Evolutionary conservation across 2,329 filamentous ascomycete species (phyloP).

Genomic region (Sarocladium strictum): DNA sequence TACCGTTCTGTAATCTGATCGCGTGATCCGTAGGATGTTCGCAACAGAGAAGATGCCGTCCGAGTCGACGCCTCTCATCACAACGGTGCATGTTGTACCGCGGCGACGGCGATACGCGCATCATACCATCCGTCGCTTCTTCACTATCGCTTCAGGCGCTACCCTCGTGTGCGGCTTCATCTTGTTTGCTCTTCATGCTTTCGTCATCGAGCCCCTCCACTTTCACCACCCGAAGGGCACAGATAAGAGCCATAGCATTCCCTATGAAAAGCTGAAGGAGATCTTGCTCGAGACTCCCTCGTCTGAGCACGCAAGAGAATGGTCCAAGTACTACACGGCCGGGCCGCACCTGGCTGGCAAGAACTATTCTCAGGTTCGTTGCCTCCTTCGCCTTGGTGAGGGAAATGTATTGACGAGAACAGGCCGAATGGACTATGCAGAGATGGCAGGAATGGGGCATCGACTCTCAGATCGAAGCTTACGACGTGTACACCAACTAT

Average conservation of each 20-base stretch:
- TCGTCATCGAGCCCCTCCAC: slow-evolving; percentile 32
- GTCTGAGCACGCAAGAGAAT: slow-evolving; percentile 55
- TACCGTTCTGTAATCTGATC: background rate
- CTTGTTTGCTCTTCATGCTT: slow-evolving; percentile 41
- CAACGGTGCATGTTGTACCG: slow-evolving; percentile 51
- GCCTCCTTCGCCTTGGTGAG: slow-evolving; percentile 22
- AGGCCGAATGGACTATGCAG: slow-evolving; percentile 69
- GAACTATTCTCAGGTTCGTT: slow-evolving; percentile 58
- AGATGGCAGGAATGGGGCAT: slow-evolving; percentile 69
- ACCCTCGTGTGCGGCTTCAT: slow-evolving; percentile 45
- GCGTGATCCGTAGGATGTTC: slow-evolving; percentile 6
- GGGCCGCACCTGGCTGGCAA: slow-evolving; percentile 72
- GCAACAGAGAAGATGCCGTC: slow-evolving; percentile 21
- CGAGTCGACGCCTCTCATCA: slow-evolving; percentile 63
- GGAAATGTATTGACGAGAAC: slow-evolving; percentile 9
- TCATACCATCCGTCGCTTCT: slow-evolving; percentile 57
- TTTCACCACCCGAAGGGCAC: slow-evolving; percentile 25
- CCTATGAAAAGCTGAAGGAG: slow-evolving; percentile 45
- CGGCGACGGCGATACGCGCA: slow-evolving; percentile 52
- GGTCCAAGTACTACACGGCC: slow-evolving; percentile 72
- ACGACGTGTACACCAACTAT: slow-evolving; percentile 77
- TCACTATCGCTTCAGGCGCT: slow-evolving; percentile 54
- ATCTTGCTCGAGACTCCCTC: slow-evolving; percentile 55
- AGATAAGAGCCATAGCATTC: slow-evolving; percentile 20
- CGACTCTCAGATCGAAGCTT: slow-evolving; percentile 56